These are phyloP conservation scores for Kwoniella sp. DNA, from an alignment of 768 basidiomycete species.

Conservation along the genomic window DNA sequence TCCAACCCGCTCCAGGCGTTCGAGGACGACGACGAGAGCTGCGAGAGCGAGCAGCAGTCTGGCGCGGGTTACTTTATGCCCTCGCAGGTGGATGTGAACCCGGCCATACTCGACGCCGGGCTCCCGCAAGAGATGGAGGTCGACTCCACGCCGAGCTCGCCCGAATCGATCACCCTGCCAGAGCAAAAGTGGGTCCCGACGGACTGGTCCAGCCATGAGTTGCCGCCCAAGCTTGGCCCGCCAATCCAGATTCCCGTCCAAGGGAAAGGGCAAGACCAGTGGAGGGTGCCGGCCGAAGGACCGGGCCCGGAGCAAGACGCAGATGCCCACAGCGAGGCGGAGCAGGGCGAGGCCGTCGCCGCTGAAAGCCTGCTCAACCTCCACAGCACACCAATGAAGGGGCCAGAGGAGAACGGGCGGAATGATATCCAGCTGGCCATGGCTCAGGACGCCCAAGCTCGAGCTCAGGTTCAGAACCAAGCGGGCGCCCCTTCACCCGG, in stretches of 20 bases:
- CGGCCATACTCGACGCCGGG: too few relatives aligned
- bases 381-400: slow-evolving; percentile 15
- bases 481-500: not conserved
- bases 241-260: too few relatives aligned
- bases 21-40: not conserved
- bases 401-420: slow-evolving; percentile 2
- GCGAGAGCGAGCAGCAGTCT: not conserved
- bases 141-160: slow-evolving; percentile 1
- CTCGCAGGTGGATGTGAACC: too few relatives aligned
- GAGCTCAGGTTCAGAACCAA: too few relatives aligned
- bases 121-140: slow-evolving; percentile 1
- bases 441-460: not conserved
- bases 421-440: slow-evolving; percentile 8
- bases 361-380: slow-evolving; percentile 17
- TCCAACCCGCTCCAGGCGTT: too few relatives aligned
- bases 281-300: too few relatives aligned
- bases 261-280: too few relatives aligned
- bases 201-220: not conserved
- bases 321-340: too few relatives aligned
- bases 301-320: not conserved
- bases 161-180: slow-evolving; percentile 1
- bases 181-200: slow-evolving; percentile 14
- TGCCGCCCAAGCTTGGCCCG: too few relatives aligned
- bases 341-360: slow-evolving; percentile 12
- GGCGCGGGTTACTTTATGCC: too few relatives aligned